Conservation (phyloP, 208 protist genomes). For the Porcisia deanei region DNA sequence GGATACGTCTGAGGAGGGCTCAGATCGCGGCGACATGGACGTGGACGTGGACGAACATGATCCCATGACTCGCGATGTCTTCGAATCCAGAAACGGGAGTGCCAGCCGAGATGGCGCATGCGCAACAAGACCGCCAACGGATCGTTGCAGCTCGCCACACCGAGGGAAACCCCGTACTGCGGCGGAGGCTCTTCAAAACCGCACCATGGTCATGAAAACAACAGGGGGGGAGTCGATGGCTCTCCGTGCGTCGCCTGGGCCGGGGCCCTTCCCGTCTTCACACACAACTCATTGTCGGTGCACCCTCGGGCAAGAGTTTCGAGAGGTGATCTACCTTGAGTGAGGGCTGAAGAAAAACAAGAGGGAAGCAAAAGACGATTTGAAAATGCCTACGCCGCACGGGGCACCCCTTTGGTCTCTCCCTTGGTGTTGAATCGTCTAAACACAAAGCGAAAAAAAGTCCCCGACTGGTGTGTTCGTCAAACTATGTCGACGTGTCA, state of each 20-base stretch:
- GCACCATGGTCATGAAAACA: neutral
- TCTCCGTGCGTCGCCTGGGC: neutral
- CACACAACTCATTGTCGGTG: neutral
- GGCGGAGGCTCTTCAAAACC: neutral
- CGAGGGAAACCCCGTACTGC: too few species aligned
- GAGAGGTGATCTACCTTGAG: constrained; percentile 19
- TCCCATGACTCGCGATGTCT: neutral
- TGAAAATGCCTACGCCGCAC: too few species aligned
- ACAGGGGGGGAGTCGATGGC: neutral
- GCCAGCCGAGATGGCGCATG: neutral
- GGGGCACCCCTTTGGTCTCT: neutral
- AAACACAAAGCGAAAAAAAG: neutral
- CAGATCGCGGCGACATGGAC: constrained; percentile 11
- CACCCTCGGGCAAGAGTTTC: constrained; percentile 24
- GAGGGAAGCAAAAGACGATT: neutral
- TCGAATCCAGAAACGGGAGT: neutral
- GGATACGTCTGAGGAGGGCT: constrained; percentile 29
- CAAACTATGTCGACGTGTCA: neutral
- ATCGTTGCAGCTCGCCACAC: neutral
- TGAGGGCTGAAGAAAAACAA: neutral
- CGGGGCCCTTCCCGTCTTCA: neutral
- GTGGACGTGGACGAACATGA: constrained; percentile 4
- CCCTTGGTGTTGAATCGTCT: too few species aligned
- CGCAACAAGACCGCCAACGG: neutral
- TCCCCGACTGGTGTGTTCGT: neutral